Evolutionary conservation across 2,329 filamentous ascomycete genomes (phyloP), one percentile per base, ranked within the genome.

Genomic region (Botryotinia globosa): DNA sequence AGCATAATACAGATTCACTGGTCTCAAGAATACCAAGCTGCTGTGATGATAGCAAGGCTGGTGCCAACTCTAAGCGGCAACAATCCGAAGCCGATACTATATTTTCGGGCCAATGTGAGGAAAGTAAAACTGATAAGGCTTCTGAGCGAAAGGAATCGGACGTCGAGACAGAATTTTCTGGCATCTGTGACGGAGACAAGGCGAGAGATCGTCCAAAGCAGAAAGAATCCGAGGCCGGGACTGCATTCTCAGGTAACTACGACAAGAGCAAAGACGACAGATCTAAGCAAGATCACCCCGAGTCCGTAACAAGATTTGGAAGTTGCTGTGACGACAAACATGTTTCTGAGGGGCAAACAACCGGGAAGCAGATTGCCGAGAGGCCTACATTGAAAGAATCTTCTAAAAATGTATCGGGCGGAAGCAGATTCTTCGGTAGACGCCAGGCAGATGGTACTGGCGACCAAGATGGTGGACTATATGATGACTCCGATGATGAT

Each of bases 1-100:
- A 71, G 10, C 8, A 66, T 44, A 48, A 45, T 29, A 5, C 29
- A 22, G 20, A 9, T 42, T 37, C 29, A 25, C 18, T n/a, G 14
- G 63, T 39, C 18, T 59, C 67, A 44, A 71, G 42, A 62, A 29
- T 70, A 22, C 71, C 66, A 44, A 64, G 65, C 20, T 73, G 68
- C 39, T 74, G 73, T 44, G 72, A 51, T 44, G 58, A 71, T 18
- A 34, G n/a, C 25, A 65, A 48, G 2, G 34, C 34, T 20, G 29
- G 34, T 9, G 39, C 9, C 20, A 42, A 14, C 4, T 32, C 14
- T 20, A 42, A 68, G 65, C 65, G 65, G 32, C 48, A 68, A 32
- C 10, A 56, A 18, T 68, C 65, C 7, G 65, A 56, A 68, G 65
- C 48, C 37, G 65, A 68, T 56, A 68, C 37, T 4, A 32, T 25